Conservation (phyloP, 2,329 filamentous ascomycete genomes). For the Fusarium siculi region DNA sequence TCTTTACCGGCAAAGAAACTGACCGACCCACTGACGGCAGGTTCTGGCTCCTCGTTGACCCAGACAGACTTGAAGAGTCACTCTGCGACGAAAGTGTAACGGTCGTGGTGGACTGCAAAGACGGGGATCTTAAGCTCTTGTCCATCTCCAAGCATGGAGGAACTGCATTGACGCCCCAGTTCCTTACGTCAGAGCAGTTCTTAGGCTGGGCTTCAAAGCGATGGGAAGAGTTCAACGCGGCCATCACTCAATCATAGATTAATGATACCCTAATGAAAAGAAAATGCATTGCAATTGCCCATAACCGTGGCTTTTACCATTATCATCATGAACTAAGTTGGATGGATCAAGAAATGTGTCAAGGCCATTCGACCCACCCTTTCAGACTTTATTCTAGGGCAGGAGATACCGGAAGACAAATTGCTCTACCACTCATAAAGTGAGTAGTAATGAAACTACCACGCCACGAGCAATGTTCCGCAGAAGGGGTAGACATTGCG, state of each 20-base stretch:
- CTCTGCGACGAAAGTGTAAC: conserved; percentile 86
- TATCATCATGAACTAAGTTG: conserved; percentile 6
- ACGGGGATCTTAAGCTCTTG: conserved; percentile 67
- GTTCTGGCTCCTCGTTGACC: conserved; percentile 85
- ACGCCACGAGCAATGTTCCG: conserved; percentile 43
- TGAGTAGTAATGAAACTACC: conserved; percentile 64
- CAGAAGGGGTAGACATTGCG: conserved; percentile 45
- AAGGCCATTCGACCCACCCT: conserved; percentile 83
- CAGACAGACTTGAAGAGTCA: conserved; percentile 88
- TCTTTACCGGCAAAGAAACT: conserved; percentile 76
- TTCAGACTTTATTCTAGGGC: conserved; percentile 82
- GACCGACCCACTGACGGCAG: conserved; percentile 57
- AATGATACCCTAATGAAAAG: conserved; percentile 42
- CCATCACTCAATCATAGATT: conserved; percentile 46
- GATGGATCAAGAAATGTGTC: conserved; percentile 64
- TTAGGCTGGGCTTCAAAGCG: conserved; percentile 48
- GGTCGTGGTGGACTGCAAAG: conserved; percentile 75
- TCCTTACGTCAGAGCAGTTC: conserved; percentile 73
- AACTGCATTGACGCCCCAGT: conserved; percentile 70
- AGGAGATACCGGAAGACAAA: conserved; percentile 84
- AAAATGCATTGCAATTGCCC: conserved; percentile 1
- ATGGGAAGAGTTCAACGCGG: conserved; percentile 51
- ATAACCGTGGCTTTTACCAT: neutral
- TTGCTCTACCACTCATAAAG: conserved; percentile 71
- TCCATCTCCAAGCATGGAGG: conserved; percentile 88